Evolutionary conservation across 2,329 filamentous ascomycete genomes (phyloP), one percentile per base, ranked within the genome.

Genomic region (Aciculosporium take): DNA sequence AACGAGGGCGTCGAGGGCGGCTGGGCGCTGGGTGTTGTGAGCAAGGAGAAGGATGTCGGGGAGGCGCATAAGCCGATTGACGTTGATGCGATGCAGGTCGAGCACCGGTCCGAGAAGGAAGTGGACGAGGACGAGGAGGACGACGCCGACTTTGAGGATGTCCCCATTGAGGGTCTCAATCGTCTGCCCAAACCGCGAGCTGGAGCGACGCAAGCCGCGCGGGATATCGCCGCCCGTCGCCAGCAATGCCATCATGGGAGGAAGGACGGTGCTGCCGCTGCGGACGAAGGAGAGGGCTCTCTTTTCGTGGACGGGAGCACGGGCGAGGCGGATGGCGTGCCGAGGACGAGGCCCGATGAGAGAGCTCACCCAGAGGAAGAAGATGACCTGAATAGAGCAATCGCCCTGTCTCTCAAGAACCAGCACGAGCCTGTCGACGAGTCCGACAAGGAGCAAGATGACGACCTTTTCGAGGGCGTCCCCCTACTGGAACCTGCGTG

Each of bases 1-100:
- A 96, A 96, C 52, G 86, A 93, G 34, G 85, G 87, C 0, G 87
- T 86, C 1, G 89, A 96, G 57, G 91, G 91, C 35, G 91, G 91
- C 5, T 98, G 88, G 87, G 89, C 89, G 0, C 65, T 98, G 5
- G 91, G 91, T 40, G 91, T 98, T 21, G 88, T 98, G 18, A 87
- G 81, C 46, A 85, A 79, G 46, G 81, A 85, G 45, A 93, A 84
- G 48, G 76, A 91, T 39, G 72, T 80, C 33, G 87, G 85, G 3
- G 74, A 84, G 47, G 76, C 77, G 23, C 81, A 88, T 47, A 94
- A 87, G 56, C 89, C 91, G 0, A 96, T 98, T 45, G 87, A 96
- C 56, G 76, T 98, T 15, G 91, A 98, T 56, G 74, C 66, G 41
- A 69, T 74, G 51, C 67, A 69, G 42, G 66, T 77, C 25, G 67